Percentiles rank a stretch among this genome's conserved stretches.
These are phyloP conservation scores for Sugiyamaella americana DNA, from an alignment of 805 yeast genomes.

Conservation along the genomic window DNA sequence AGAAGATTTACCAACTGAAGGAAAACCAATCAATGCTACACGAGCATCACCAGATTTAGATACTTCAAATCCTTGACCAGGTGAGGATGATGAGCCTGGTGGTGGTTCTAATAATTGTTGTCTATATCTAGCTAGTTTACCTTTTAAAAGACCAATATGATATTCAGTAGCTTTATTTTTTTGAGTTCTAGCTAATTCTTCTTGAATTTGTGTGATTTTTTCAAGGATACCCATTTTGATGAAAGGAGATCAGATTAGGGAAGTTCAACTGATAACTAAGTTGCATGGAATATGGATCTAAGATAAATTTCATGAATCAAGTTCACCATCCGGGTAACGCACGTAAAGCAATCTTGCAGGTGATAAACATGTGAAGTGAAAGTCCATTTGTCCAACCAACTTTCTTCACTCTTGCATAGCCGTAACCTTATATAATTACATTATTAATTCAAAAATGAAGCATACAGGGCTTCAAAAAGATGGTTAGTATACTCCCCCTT, in stretches of 20 bases:
- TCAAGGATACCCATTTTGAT: slow-evolving; percentile 38
- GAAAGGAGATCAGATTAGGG: no score
- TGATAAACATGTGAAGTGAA: background rate
- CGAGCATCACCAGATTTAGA: slow-evolving; percentile 95
- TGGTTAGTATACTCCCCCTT: slow-evolving; percentile 29
- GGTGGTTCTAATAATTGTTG: slow-evolving; percentile 89
- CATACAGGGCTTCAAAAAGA: slow-evolving; percentile 36
- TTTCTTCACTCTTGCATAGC: background rate
- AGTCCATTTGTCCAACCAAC: background rate
- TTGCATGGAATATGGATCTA: background rate
- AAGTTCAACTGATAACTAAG: background rate
- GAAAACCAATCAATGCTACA: slow-evolving; percentile 91
- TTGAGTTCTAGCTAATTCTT: slow-evolving; percentile 90
- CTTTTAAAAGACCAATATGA: slow-evolving; percentile 89
- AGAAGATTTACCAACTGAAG: slow-evolving; percentile 96
- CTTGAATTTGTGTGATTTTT: slow-evolving; percentile 82
- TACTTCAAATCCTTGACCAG: slow-evolving; percentile 90
- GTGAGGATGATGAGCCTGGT: slow-evolving; percentile 59
- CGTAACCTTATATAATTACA: no score
- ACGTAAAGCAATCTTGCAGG: background rate
- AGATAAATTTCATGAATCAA: no score
- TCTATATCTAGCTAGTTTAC: slow-evolving; percentile 87
- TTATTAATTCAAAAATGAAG: slow-evolving; percentile 20
- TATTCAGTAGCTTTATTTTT: slow-evolving; percentile 98
- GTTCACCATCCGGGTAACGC: background rate